These are phyloP conservation scores for Chaetomiaceae sp. DNA, from an alignment of 2,329 filamentous ascomycete species.

Conservation along the genomic window DNA sequence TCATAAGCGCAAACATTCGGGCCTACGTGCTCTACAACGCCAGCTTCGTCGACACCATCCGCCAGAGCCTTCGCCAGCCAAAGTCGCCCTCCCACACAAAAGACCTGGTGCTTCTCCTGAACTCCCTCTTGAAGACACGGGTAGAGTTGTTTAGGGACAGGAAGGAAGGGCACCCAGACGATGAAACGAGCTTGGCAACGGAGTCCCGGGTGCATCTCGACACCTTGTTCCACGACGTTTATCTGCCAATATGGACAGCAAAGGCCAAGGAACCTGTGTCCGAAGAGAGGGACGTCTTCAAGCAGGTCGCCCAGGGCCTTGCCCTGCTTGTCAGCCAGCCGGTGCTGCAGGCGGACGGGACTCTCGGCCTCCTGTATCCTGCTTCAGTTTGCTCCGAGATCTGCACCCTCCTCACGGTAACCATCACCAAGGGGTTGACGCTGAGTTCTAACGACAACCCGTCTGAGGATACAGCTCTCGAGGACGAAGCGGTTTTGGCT, in stretches of 20 bases:
- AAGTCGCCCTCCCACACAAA: constrained; percentile 47
- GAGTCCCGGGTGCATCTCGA: constrained; percentile 36
- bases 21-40: constrained; percentile 47
- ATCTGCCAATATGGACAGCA: constrained; percentile 36
- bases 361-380: constrained; percentile 32
- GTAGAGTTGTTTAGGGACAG: constrained; percentile 34
- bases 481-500: constrained; percentile 40
- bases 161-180: constrained; percentile 25
- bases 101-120: constrained; percentile 49
- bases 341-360: constrained; percentile 24
- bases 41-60: constrained; percentile 44
- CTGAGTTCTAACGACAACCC: constrained; percentile 27
- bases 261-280: constrained; percentile 29
- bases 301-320: constrained; percentile 43
- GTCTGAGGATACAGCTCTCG: constrained; percentile 22
- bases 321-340: constrained; percentile 43
- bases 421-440: constrained; percentile 25
- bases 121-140: constrained; percentile 47
- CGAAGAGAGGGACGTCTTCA: constrained; percentile 40
- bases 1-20: constrained; percentile 44
- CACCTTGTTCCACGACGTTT: constrained; percentile 42
- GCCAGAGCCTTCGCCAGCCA: constrained; percentile 47
- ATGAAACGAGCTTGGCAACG: constrained; percentile 37
- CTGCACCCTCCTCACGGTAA: constrained; percentile 27
- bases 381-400: constrained; percentile 36